Conservation (phyloP, 1,284 basidiomycete species). For the Papiliotrema laurentii region DNA sequence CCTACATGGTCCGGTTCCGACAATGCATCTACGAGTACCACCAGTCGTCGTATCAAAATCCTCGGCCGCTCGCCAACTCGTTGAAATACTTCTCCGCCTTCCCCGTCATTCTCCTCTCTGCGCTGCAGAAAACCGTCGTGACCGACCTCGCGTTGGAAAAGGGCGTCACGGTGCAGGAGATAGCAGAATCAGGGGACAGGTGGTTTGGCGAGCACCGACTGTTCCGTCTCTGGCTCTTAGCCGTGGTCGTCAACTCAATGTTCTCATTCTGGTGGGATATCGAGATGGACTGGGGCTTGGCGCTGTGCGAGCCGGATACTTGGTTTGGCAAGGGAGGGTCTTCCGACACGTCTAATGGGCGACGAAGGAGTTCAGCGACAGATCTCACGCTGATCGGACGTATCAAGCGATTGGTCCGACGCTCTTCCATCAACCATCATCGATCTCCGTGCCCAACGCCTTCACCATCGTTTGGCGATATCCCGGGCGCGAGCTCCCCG, state of each 20-base stretch:
- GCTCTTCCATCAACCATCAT: conserved; percentile 19
- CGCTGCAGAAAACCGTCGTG: conserved; percentile 69
- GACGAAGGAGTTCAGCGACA: background rate
- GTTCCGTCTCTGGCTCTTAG: conserved; percentile 80
- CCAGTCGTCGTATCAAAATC: conserved; percentile 61
- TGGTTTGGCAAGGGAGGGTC: conserved; percentile 26
- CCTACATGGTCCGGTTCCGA: conserved; percentile 84
- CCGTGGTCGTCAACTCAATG: conserved; percentile 80
- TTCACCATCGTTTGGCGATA: conserved; percentile 10
- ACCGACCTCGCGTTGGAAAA: conserved; percentile 56
- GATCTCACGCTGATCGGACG: conserved; percentile 2
- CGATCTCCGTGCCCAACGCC: conserved; percentile 42
- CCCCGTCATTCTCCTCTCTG: conserved; percentile 93
- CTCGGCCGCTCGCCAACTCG: conserved; percentile 83
- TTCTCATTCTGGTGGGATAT: conserved; percentile 99
- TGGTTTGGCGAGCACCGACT: conserved; percentile 74
- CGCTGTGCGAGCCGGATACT: conserved; percentile 58
- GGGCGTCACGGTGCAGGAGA: conserved; percentile 47
- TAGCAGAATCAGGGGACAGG: conserved; percentile 49
- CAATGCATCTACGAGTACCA: conserved; percentile 89
- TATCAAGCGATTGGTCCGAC: background rate
- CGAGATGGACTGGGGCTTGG: conserved; percentile 95
- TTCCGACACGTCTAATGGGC: background rate
- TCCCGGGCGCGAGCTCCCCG: conserved; percentile 4
- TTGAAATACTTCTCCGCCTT: conserved; percentile 95